phyloP scores from a whole-genome alignment of 225 moss, liverwort and hornwort genomes.

The Marchantia polymorpha region DNA sequence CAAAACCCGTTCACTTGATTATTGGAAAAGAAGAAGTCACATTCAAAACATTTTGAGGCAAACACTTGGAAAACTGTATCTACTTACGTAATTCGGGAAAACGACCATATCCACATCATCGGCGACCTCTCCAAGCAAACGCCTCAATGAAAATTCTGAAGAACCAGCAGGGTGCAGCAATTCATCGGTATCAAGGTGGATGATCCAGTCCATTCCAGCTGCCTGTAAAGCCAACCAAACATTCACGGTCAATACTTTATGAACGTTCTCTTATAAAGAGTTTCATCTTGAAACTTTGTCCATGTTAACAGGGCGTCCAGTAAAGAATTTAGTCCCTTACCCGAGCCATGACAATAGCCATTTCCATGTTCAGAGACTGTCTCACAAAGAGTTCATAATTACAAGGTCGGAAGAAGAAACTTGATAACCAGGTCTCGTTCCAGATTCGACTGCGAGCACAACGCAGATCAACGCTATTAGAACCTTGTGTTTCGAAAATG shows the following conservation, averaged over 20 bases:
- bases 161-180: conserved; percentile 93
- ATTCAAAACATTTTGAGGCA: no score
- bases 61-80: not conserved
- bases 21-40: no score
- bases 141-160: conserved; percentile 82
- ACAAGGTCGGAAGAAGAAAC: conserved; percentile 96
- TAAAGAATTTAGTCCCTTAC: conserved; percentile 32
- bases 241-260: not conserved
- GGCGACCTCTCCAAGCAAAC: conserved; percentile 74
- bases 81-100: conserved; percentile 93
- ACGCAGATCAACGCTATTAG: not conserved
- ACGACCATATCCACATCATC: conserved; percentile 96
- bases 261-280: no score
- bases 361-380: conserved; percentile 99
- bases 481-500: not conserved
- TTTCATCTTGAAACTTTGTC: no score
- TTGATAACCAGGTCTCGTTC: conserved; percentile 97
- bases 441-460: conserved; percentile 88
- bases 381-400: conserved; percentile 99
- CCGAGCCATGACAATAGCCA: conserved; percentile 97
- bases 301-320: not conserved
- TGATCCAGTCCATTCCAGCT: conserved; percentile 93
- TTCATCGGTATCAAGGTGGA: conserved; percentile 98
- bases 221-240: conserved; percentile 46
- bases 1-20: no score